Evolutionary conservation across 768 basidiomycete genomes (phyloP).

Genomic region (Serendipita indica): DNA sequence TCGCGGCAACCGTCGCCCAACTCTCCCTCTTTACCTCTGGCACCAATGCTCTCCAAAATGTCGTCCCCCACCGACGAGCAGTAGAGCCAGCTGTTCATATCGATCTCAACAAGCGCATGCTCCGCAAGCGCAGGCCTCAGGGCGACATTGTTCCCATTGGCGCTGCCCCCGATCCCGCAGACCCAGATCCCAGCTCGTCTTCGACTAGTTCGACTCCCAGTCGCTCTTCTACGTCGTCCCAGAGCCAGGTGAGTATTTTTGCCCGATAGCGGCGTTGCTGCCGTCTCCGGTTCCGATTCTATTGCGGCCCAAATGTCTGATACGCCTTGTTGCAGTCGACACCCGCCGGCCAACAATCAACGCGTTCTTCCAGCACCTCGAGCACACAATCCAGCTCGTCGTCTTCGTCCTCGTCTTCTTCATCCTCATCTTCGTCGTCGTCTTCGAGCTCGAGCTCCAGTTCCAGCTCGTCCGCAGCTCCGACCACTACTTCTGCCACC

Average conservation of each 20-base stretch:
- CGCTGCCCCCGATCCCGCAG: slow-evolving; percentile 15
- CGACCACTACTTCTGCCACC: slow-evolving; percentile 17
- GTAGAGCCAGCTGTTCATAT: slow-evolving; percentile 31
- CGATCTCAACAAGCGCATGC: slow-evolving; percentile 38
- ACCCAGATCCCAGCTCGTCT: slow-evolving; percentile 17
- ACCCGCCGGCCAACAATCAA: slow-evolving; percentile 12
- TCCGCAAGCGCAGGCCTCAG: slow-evolving; percentile 38
- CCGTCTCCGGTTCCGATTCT: not conserved
- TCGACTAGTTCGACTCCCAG: slow-evolving; percentile 18
- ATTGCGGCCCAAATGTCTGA: not conserved
- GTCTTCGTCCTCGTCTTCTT: slow-evolving; percentile 16
- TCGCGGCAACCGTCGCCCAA: slow-evolving; percentile 37
- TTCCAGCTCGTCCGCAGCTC: not conserved
- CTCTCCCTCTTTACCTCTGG: slow-evolving; percentile 33
- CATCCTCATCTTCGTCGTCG: slow-evolving; percentile 12
- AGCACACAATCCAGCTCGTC: slow-evolving; percentile 16
- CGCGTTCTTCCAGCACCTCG: slow-evolving; percentile 17
- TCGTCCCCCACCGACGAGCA: slow-evolving; percentile 28
- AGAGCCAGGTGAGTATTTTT: not conserved
- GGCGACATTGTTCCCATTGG: slow-evolving; percentile 9
- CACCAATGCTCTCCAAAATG: slow-evolving; percentile 28
- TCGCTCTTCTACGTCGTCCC: slow-evolving; percentile 7
- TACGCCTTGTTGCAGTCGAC: not conserved
- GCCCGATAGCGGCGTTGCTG: not conserved
- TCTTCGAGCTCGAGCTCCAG: slow-evolving; percentile 12